Conservation (phyloP, 2,329 filamentous ascomycete genomes). For the Fonsecaea nubica region DNA sequence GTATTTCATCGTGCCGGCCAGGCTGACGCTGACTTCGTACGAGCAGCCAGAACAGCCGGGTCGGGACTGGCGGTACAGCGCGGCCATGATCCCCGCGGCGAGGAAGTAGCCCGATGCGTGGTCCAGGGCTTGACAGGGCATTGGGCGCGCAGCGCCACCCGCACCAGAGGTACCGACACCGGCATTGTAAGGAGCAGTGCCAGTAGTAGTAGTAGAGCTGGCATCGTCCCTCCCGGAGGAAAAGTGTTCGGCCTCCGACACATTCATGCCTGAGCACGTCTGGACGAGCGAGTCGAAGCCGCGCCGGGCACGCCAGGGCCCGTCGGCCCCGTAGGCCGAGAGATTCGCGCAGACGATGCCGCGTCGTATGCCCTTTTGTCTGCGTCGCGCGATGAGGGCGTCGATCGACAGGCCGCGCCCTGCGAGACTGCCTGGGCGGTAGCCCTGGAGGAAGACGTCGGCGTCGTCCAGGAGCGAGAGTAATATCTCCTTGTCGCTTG, state of each 20-base stretch:
- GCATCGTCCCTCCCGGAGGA: conserved; percentile 40
- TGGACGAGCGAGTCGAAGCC: conserved; percentile 65
- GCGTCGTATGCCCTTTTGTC: conserved; percentile 41
- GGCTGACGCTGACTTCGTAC: conserved; percentile 62
- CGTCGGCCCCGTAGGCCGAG: conserved; percentile 59
- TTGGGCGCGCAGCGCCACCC: conserved; percentile 48
- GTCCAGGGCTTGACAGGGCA: conserved; percentile 64
- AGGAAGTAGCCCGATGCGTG: conserved; percentile 63
- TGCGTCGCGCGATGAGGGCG: conserved; percentile 47
- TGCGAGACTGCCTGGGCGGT: conserved; percentile 57
- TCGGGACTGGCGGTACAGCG: conserved; percentile 55
- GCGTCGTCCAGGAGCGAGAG: conserved; percentile 45
- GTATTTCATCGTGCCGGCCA: conserved; percentile 64
- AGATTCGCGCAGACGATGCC: conserved; percentile 59
- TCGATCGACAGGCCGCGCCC: conserved; percentile 51
- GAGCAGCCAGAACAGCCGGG: conserved; percentile 58
- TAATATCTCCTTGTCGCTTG: conserved; percentile 41
- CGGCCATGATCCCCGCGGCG: conserved; percentile 60
- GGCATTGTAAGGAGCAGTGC: too few species aligned
- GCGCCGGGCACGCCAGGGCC: conserved; percentile 55
- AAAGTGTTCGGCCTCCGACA: conserved; percentile 59
- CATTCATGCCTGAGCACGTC: conserved; percentile 63
- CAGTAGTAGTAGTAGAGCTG: too few species aligned
- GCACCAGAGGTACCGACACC: too few species aligned
- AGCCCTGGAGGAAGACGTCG: conserved; percentile 56